These are phyloP conservation scores for Xerocomus spinulosus DNA, from an alignment of 768 basidiomycete genomes.

Conservation along the genomic window DNA sequence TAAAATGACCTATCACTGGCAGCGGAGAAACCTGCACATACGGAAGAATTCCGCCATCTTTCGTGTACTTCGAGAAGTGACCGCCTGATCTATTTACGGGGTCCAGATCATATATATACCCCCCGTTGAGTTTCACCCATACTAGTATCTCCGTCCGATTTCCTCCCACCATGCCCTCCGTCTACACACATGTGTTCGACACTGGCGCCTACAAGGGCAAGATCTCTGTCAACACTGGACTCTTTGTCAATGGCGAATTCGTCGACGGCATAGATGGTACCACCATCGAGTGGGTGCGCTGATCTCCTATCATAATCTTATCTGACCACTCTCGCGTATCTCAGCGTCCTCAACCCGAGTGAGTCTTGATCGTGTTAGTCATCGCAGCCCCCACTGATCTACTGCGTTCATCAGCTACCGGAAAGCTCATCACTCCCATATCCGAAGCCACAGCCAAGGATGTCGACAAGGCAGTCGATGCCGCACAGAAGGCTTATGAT, in stretches of 20 bases:
- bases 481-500: conserved; percentile 57
- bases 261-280: conserved; percentile 49
- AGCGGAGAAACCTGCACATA: too few species aligned
- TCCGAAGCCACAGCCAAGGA: conserved; percentile 59
- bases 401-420: conserved; percentile 44
- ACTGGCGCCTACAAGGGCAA: conserved; percentile 54
- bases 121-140: too few species aligned
- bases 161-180: conserved; percentile 40
- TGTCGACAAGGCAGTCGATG: conserved; percentile 70
- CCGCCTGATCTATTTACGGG: too few species aligned
- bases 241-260: conserved; percentile 71
- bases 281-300: conserved; percentile 66
- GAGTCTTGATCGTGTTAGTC: conserved; percentile 12
- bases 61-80: too few species aligned
- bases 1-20: too few species aligned
- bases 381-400: neutral
- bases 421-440: conserved; percentile 55
- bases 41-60: too few species aligned
- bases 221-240: conserved; percentile 53
- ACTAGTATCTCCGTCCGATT: too few species aligned
- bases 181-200: conserved; percentile 49
- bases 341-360: conserved; percentile 58
- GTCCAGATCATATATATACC: too few species aligned
- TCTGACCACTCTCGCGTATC: neutral
- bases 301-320: neutral